Evolutionary conservation across 257 asterid genomes (phyloP).

Genomic region (Echites panduratus): DNA sequence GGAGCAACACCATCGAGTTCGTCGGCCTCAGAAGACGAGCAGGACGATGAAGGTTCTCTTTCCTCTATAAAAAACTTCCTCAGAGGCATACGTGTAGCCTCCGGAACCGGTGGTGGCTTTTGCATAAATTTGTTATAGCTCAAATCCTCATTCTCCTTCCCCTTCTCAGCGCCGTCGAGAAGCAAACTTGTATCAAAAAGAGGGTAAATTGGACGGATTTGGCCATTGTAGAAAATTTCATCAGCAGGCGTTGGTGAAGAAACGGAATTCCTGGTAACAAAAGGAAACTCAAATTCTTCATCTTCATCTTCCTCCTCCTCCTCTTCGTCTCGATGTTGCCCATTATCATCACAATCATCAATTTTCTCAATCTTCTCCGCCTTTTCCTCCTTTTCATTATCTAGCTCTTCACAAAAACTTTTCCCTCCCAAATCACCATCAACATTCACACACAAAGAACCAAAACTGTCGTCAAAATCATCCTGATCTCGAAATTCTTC

Average conservation of each 20-base stretch:
- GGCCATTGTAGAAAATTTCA: constrained; percentile 63
- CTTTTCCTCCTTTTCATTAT: background rate
- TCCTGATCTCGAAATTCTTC: constrained; percentile 19
- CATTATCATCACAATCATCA: background rate
- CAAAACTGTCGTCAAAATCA: background rate
- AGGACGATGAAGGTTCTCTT: constrained; percentile 22
- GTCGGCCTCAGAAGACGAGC: constrained; percentile 38
- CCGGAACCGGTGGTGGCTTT: constrained; percentile 1
- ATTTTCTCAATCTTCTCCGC: background rate
- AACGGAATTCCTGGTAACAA: constrained; percentile 7
- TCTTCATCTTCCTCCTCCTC: constrained; percentile 9
- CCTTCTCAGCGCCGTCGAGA: constrained; percentile 1
- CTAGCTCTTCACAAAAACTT: background rate
- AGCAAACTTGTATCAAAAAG: constrained; percentile 36
- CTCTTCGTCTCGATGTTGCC: constrained; percentile 1
- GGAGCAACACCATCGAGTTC: constrained; percentile 32
- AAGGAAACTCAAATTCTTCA: constrained; percentile 32
- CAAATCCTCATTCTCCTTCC: background rate
- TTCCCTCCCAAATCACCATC: background rate
- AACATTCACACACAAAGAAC: background rate
- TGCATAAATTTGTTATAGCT: background rate
- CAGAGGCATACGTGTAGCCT: constrained; percentile 19
- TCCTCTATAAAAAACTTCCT: constrained; percentile 31
- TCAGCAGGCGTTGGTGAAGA: constrained; percentile 33
- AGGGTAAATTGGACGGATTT: constrained; percentile 63